Conservation (phyloP, 306 rosid species). For the Chamaecrista fasciculata region DNA sequence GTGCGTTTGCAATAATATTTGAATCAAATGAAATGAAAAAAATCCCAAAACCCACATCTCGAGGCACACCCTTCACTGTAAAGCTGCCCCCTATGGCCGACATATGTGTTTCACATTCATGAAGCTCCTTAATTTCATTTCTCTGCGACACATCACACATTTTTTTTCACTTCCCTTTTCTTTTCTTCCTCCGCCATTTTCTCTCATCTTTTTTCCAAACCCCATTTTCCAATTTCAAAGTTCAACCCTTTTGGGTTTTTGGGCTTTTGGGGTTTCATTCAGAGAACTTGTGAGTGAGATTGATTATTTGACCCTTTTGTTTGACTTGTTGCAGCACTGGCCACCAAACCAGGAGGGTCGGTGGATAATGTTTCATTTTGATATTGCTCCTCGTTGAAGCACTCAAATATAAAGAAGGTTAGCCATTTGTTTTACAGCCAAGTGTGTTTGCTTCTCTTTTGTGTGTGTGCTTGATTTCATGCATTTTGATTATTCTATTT, state of each 20-base stretch:
- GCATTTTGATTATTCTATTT: slow-evolving; percentile 45
- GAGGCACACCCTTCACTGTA: slow-evolving; percentile 38
- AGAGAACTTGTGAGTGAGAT: slow-evolving; percentile 52
- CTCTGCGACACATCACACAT: not conserved
- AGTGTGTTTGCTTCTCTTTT: slow-evolving; percentile 35
- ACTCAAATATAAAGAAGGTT: slow-evolving; percentile 36
- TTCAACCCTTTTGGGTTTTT: slow-evolving; percentile 19
- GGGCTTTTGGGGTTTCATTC: slow-evolving; percentile 37
- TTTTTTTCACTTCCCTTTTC: not conserved
- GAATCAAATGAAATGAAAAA: no score
- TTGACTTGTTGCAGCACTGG: slow-evolving; percentile 22
- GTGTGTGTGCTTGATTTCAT: not conserved
- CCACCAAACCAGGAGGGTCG: slow-evolving; percentile 50
- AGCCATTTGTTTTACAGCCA: slow-evolving; percentile 9
- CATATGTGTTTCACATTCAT: no score
- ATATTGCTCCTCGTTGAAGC: slow-evolving; percentile 42
- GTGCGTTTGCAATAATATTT: no score
- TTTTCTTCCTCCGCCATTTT: slow-evolving; percentile 57
- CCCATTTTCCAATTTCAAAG: no score
- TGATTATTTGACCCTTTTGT: slow-evolving; percentile 35
- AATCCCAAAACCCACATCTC: slow-evolving; percentile 52
- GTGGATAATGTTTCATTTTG: slow-evolving; percentile 57
- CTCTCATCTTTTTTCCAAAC: slow-evolving; percentile 17
- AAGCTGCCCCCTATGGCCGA: slow-evolving; percentile 9
- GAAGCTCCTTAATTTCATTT: not conserved